Percentiles rank a stretch among this genome's conserved stretches.
These are phyloP conservation scores for Sanghuangporus sanghuang DNA, from an alignment of 1,284 basidiomycete species.

Conservation along the genomic window DNA sequence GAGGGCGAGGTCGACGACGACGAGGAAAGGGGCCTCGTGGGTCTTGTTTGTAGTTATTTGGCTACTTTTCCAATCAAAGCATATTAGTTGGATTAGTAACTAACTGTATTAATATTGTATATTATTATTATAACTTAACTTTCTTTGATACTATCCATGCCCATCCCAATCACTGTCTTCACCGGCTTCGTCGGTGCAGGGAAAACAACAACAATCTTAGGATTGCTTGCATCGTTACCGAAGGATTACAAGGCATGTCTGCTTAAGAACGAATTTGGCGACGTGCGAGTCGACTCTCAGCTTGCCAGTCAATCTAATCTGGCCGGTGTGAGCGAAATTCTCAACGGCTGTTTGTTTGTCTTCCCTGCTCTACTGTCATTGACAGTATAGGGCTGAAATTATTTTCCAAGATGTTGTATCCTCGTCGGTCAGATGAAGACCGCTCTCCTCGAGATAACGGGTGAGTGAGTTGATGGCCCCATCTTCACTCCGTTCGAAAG, in stretches of 20 bases:
- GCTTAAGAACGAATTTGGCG: slow-evolving; percentile 87
- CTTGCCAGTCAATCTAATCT: slow-evolving; percentile 80
- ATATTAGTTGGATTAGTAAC: not conserved
- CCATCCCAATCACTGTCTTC: slow-evolving; percentile 80
- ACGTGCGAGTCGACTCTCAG: slow-evolving; percentile 83
- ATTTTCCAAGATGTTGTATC: slow-evolving; percentile 69
- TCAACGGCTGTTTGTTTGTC: slow-evolving; percentile 86
- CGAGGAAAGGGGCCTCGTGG: slow-evolving; percentile 1
- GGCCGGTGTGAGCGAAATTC: slow-evolving; percentile 81
- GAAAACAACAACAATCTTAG: slow-evolving; percentile 79
- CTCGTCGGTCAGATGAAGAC: slow-evolving; percentile 90
- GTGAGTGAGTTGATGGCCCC: slow-evolving; percentile 31
- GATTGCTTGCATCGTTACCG: slow-evolving; percentile 72
- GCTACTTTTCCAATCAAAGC: not conserved
- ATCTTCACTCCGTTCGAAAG: not conserved
- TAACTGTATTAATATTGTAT: too few species aligned
- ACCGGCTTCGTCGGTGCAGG: slow-evolving; percentile 78
- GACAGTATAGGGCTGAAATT: not conserved
- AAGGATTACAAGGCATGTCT: slow-evolving; percentile 81
- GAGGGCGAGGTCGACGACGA: not conserved
- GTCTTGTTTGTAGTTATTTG: slow-evolving; percentile 8
- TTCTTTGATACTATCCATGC: not conserved
- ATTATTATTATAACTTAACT: not conserved
- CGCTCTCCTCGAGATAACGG: slow-evolving; percentile 80
- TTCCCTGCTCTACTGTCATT: not conserved